Base-by-base conservation (phyloP, 78 protist species). In the Capsaspora owczarzaki region DNA sequence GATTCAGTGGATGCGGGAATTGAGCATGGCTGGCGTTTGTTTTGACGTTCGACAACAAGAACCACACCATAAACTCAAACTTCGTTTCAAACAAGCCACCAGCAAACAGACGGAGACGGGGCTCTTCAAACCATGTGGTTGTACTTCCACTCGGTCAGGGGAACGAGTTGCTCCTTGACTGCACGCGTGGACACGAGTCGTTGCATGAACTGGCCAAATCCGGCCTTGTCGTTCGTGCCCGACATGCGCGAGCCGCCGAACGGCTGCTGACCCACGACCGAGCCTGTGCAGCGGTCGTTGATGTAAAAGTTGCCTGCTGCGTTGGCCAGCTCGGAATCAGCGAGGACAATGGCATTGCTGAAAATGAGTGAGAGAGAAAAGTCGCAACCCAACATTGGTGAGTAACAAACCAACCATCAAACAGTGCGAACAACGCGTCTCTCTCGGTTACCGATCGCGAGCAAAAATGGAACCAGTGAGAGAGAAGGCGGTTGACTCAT, bases 181-280 rank as follows among this genome's bases (percentile, higher is more conserved):
- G 98, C 70, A 23, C 92, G 78, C 46, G 90, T 74, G 25, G 92
- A 81, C 14, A 51, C 71, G 92, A 90, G 93, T 44, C 97, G 82
- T 20, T 53, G 70, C 8, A 95, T 82, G 85, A 82, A 87, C 43
- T 51, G 44, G 12, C 69, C 53, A 22, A 87, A 43, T 40, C 98
- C 98, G 23, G 98, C 93, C 90, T 95, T 95, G 87, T 95, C 97
- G 83, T 95, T 94, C 44, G 96, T 94, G 75, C 98, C 98, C 6
- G 89, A 77, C 41, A 79, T 78, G 49, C 95, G 80, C 1, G 89
- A 85, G 51, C 92, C 92, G 37, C 95, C 92, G 41, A 89, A 89
- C 53, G 93, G 91, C 82, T 91, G 95, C 82, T 88, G 92, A 31
- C 97, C 98, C 40, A 95, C 98, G 27, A 95, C 95, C 20, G 97